Base-by-base conservation (phyloP, 139 green algal species). In the Haematococcus sp. region DNA sequence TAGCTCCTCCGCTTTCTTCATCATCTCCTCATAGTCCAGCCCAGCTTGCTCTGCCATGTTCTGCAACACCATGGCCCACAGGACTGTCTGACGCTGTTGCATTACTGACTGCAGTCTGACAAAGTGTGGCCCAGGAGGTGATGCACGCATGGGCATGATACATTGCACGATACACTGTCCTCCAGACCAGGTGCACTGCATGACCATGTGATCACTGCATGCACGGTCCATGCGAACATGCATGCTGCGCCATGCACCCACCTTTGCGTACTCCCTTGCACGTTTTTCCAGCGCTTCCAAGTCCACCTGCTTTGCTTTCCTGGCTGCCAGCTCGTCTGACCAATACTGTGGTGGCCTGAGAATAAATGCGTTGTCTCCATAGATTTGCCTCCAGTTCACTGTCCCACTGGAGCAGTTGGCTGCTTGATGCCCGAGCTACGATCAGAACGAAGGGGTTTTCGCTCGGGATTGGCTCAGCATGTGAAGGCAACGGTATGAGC, bases 381-480 rank as follows among this genome's bases (percentile, higher is more conserved):
- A 97, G 30, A 95, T 91, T 5, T 87, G 78, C 28, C 87, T 83
- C 93, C 93, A 97, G 77, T 96, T 94, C 44, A 97, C 90, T 13
- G 90, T 97, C 34, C 93, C 92, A n/a, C 86, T 91, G 2, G 92
- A 90, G 78, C 93, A 97, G 4, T 93, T 77, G 1, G 84, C 88
- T 15, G 93, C 93, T 77, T 94, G 91, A 80, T 97, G 93, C 11
- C 93, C 93, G 13, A 97, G 64, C 90, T 96, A 86, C 58, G 70
- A 52, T 33, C 61, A 58, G n/a, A n/a, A n/a, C n/a, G n/a, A n/a
- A n/a, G n/a, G n/a, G n/a, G n/a, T n/a, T n/a, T n/a, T n/a, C n/a
- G n/a, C n/a, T n/a, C n/a, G n/a, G n/a, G n/a, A n/a, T n/a, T n/a
- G n/a, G n/a, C n/a, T n/a, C n/a, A n/a, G n/a, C n/a, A n/a, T n/a